Percentiles rank a stretch among this genome's conserved stretches.
These are phyloP conservation scores for Lipomyces chichibuensis DNA, from an alignment of 805 yeast species.

Conservation along the genomic window DNA sequence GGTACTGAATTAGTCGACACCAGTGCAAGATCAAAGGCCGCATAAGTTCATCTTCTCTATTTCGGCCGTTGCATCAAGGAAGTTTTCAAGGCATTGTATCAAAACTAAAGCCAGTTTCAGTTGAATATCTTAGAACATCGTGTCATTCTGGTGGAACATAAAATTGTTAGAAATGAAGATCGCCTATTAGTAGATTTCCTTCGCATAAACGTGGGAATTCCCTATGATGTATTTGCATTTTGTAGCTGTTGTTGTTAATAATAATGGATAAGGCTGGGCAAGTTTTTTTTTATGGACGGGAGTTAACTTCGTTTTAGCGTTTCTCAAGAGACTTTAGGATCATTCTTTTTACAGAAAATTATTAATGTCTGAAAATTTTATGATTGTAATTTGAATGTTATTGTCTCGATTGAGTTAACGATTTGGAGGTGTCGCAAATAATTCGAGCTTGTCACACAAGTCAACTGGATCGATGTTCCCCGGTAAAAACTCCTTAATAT, in stretches of 20 bases:
- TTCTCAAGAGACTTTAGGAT: not conserved
- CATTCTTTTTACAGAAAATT: not conserved
- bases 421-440: not conserved
- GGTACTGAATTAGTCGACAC: conserved; percentile 33
- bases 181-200: not conserved
- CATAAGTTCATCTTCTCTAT: not conserved
- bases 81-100: too few relatives aligned
- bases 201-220: not conserved
- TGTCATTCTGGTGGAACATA: too few relatives aligned
- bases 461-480: too few relatives aligned
- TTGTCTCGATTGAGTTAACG: not conserved
- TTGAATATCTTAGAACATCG: too few relatives aligned
- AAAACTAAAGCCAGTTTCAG: too few relatives aligned
- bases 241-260: not conserved
- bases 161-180: too few relatives aligned
- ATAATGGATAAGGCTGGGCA: not conserved
- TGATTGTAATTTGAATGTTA: not conserved
- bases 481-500: not conserved
- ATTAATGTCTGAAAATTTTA: not conserved
- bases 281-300: not conserved
- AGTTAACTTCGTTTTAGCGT: not conserved
- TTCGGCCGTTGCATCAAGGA: too few relatives aligned
- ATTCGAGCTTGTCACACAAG: not conserved
- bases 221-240: not conserved
- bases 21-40: conserved; percentile 23